Base-by-base conservation (phyloP, 1,139 yeast species). In the Yamadazyma sp. region DNA sequence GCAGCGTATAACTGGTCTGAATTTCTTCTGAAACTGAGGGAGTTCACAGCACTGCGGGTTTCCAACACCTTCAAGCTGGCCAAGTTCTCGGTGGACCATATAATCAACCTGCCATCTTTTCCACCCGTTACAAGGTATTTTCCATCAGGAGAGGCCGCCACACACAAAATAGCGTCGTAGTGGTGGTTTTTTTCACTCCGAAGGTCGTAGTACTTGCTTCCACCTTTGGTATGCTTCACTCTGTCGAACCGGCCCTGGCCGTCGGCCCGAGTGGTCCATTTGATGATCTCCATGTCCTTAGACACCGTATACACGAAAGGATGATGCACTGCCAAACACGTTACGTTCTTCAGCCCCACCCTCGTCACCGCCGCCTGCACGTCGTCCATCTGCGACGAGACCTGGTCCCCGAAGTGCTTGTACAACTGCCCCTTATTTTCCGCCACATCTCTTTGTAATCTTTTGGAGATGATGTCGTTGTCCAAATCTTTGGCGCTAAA, bases 401-500 rank as follows among this genome's bases (percentile, higher is more conserved):
- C 45, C 39, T 67, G 66, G 37, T 72, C 78, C 2, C 80, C 87
- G 46, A 81, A 62, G 51, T 77, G 80, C 55, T 87, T 80, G 60
- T 84, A 91, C 16, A 89, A 77, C 50, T 79, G 79, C 27, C 98
- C 98, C 55, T 84, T 84, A 42, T 79, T 81, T 59, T 88, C 96
- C 1, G 96, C 96, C 34, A 87, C 96, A 56, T 92, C 98, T 46
- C 80, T 79, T 56, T 82, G 87, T 51, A 92, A 73, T 55, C 98
- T 75, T 34, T 86, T 73, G 4, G 91, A 77, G 40, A 92, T 75
- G 49, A 86, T 84, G 52, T 92, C 98, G 43, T 84, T 77, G 61
- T 92, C 98, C 53, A 92, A 66, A 53, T 91, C 96, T 50, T 82
- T 80, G n/a, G 98, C 97, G 67, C 88, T 95, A 53, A 88, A 88